These are phyloP conservation scores for Venturia effusa DNA, from an alignment of 2,329 filamentous ascomycete species.

Conservation along the genomic window DNA sequence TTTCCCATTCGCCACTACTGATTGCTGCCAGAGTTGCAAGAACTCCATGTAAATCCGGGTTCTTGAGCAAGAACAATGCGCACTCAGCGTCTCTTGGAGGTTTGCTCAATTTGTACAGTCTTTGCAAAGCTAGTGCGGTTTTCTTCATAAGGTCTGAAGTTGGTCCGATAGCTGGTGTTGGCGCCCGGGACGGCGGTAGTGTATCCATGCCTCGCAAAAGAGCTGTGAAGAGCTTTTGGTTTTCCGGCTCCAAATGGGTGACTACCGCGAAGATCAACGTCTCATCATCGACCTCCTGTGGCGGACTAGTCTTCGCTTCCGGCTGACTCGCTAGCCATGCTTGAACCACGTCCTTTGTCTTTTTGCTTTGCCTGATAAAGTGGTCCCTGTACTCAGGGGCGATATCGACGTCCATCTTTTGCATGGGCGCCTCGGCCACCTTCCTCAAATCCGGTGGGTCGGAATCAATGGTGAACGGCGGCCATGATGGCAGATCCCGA, in stretches of 20 bases:
- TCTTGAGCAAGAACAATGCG: slow-evolving; percentile 74
- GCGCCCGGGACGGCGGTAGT: slow-evolving; percentile 46
- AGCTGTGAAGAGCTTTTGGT: slow-evolving; percentile 73
- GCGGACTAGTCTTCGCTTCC: slow-evolving; percentile 61
- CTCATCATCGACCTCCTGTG: slow-evolving; percentile 86
- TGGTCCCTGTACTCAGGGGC: slow-evolving; percentile 88
- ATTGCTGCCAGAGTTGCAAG: slow-evolving; percentile 81
- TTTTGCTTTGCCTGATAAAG: slow-evolving; percentile 83
- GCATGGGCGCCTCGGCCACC: slow-evolving; percentile 48
- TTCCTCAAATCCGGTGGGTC: slow-evolving; percentile 41
- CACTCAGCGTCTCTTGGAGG: slow-evolving; percentile 76
- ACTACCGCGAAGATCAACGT: slow-evolving; percentile 88
- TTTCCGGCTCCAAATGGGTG: slow-evolving; percentile 66
- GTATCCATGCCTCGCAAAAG: slow-evolving; percentile 52
- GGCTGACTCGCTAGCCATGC: slow-evolving; percentile 78
- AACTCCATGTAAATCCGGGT: slow-evolving; percentile 72
- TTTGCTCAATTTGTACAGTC: slow-evolving; percentile 65
- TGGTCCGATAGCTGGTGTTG: slow-evolving; percentile 51
- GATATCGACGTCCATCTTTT: slow-evolving; percentile 84
- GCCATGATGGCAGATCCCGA: slow-evolving; percentile 77
- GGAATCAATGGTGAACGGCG: slow-evolving; percentile 63
- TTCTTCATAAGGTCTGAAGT: slow-evolving; percentile 61
- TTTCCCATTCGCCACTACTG: slow-evolving; percentile 90
- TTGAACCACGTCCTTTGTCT: slow-evolving; percentile 84
- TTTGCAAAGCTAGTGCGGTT: slow-evolving; percentile 67